phyloP scores from a whole-genome alignment of 495 filamentous ascomycete species.

The Penicillium ucsense region DNA sequence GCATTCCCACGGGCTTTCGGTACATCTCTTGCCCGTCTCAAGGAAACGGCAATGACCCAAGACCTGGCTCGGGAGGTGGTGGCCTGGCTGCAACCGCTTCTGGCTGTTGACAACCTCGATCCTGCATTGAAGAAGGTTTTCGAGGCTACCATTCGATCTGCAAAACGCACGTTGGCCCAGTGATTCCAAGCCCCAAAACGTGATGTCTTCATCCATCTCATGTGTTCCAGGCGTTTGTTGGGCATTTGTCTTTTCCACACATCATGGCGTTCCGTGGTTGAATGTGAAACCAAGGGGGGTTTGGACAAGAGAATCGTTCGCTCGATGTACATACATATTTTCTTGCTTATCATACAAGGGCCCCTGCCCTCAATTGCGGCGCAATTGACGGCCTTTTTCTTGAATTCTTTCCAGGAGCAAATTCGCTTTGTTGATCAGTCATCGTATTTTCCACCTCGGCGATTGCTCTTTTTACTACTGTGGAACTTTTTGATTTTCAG shows the following conservation, averaged over 20 bases:
- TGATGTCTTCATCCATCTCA: no score
- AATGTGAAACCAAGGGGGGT: neutral
- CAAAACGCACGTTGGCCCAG: slow-evolving; percentile 22
- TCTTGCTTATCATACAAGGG: no score
- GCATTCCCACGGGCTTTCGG: slow-evolving; percentile 67
- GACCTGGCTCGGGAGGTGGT: slow-evolving; percentile 45
- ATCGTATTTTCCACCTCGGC: slow-evolving; percentile 43
- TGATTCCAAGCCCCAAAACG: neutral
- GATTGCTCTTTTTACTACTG: slow-evolving; percentile 67
- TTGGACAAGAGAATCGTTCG: slow-evolving; percentile 1
- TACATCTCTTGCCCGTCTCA: slow-evolving; percentile 51
- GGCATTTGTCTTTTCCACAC: neutral
- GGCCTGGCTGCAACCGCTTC: slow-evolving; percentile 48
- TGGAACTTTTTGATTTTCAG: slow-evolving; percentile 67
- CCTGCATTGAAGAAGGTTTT: slow-evolving; percentile 56
- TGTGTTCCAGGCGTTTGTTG: neutral
- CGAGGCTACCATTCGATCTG: slow-evolving; percentile 41
- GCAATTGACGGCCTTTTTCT: no score
- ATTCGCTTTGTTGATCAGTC: slow-evolving; percentile 22
- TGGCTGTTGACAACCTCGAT: slow-evolving; percentile 52
- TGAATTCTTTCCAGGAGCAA: neutral
- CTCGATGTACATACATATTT: neutral
- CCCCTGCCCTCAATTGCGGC: no score
- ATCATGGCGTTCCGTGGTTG: slow-evolving; percentile 11
- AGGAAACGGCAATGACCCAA: slow-evolving; percentile 22